Conservation (phyloP, 2,329 filamentous ascomycete genomes). For the Calonectria honghensis region DNA sequence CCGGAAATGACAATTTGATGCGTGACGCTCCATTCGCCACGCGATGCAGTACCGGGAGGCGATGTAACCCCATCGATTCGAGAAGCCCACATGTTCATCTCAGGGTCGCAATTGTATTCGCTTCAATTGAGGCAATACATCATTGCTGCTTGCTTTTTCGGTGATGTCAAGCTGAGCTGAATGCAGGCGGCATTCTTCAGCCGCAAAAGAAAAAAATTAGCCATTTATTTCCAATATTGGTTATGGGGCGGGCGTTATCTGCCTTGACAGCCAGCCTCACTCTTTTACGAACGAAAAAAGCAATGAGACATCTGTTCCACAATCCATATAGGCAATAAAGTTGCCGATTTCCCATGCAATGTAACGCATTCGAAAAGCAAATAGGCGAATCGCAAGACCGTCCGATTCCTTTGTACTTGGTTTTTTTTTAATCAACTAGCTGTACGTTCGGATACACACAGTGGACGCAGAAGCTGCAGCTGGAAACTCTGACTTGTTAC, state of each 20-base stretch:
- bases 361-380: background rate
- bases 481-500: slow-evolving; percentile 14
- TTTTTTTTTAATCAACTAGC: background rate
- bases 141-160: slow-evolving; percentile 12
- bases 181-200: background rate
- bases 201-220: background rate
- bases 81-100: slow-evolving; percentile 22
- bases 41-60: slow-evolving; percentile 10
- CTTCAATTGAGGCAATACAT: background rate
- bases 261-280: slow-evolving; percentile 22
- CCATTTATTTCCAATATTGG: background rate
- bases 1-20: slow-evolving; percentile 27
- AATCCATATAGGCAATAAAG: slow-evolving; percentile 8
- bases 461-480: background rate
- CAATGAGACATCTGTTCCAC: slow-evolving; percentile 8
- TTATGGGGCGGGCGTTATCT: background rate
- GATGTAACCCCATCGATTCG: slow-evolving; percentile 27
- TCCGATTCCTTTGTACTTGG: background rate
- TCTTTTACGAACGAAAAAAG: slow-evolving; percentile 1
- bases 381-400: background rate
- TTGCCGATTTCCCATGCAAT: slow-evolving; percentile 12
- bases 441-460: background rate
- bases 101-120: background rate
- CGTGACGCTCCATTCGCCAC: slow-evolving; percentile 14
- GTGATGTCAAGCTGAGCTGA: background rate